A percentile compares a stretch with the other conserved stretches of the same genome.
Evolutionary conservation across 805 yeast genomes (phyloP).

Genomic region (Zygotorulaspora sp.): DNA sequence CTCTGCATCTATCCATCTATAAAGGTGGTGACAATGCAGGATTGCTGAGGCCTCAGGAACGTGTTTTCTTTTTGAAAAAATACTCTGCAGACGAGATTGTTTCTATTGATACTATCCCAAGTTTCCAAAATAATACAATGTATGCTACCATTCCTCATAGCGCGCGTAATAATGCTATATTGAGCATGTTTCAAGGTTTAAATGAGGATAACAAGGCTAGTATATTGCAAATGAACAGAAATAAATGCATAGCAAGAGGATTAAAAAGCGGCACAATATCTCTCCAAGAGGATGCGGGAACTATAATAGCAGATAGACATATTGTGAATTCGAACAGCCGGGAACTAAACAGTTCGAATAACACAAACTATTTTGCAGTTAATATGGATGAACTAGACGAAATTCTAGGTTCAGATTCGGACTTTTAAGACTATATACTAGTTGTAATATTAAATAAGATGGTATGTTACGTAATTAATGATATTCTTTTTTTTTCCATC

Average conservation of each 20-base stretch:
- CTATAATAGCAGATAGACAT: conserved; percentile 1
- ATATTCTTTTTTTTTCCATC: too few relatives aligned
- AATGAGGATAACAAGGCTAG: conserved; percentile 13
- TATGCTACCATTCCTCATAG: conserved; percentile 20
- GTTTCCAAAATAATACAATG: conserved; percentile 12
- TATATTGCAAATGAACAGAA: conserved; percentile 29
- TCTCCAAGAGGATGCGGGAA: neutral
- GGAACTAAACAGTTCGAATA: neutral
- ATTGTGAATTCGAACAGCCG: neutral
- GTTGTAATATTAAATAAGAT: neutral
- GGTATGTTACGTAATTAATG: neutral
- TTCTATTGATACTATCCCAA: conserved; percentile 27
- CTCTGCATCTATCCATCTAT: neutral
- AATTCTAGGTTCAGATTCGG: conserved; percentile 27
- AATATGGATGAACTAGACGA: conserved; percentile 16
- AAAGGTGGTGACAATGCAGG: conserved; percentile 11
- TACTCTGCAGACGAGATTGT: conserved; percentile 22
- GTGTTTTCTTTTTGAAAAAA: conserved; percentile 20
- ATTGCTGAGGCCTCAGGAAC: conserved; percentile 20
- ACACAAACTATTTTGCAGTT: neutral
- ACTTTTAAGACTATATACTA: conserved; percentile 13
- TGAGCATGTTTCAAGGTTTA: conserved; percentile 17
- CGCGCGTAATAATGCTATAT: conserved; percentile 10
- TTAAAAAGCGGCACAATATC: conserved; percentile 14
- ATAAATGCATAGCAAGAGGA: conserved; percentile 26